These are phyloP conservation scores for Trichoderma citrinoviride DNA, from an alignment of 2,329 filamentous ascomycete species.

Conservation along the genomic window DNA sequence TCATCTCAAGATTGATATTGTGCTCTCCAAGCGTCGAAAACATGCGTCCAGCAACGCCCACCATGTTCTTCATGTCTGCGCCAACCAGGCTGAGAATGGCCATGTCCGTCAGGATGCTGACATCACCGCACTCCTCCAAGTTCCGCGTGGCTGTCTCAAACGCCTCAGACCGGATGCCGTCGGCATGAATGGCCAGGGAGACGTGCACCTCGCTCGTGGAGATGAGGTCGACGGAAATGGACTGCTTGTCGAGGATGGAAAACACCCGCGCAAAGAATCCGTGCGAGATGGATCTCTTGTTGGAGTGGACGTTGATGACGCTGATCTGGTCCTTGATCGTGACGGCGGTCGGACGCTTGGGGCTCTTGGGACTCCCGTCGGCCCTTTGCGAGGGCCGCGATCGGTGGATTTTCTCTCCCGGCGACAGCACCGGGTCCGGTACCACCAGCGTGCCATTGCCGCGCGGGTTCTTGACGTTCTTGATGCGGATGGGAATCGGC, in stretches of 20 bases:
- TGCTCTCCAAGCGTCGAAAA: constrained; percentile 92
- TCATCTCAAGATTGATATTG: constrained; percentile 98
- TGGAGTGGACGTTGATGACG: constrained; percentile 96
- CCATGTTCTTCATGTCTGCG: constrained; percentile 96
- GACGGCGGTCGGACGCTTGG: constrained; percentile 80
- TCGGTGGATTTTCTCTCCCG: constrained; percentile 57
- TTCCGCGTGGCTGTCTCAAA: constrained; percentile 69
- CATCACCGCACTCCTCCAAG: constrained; percentile 77
- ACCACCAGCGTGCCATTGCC: constrained; percentile 78
- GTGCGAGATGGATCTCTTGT: constrained; percentile 93
- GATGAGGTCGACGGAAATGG: constrained; percentile 91
- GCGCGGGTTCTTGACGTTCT: constrained; percentile 85
- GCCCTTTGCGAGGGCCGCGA: constrained; percentile 42
- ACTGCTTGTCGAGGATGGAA: constrained; percentile 79
- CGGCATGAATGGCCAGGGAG: constrained; percentile 90
- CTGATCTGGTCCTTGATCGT: constrained; percentile 97
- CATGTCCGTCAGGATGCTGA: constrained; percentile 89
- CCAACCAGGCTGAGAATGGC: constrained; percentile 93
- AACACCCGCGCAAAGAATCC: constrained; percentile 96
- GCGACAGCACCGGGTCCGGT: constrained; percentile 62
- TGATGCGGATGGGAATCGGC: constrained; percentile 82
- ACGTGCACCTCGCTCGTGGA: constrained; percentile 96
- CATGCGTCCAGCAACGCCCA: constrained; percentile 89
- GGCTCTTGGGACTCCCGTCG: constrained; percentile 45
- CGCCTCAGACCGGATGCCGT: constrained; percentile 60